Evolutionary conservation across 2,329 filamentous ascomycete genomes (phyloP).

Genomic region (Erysiphe pulchra): DNA sequence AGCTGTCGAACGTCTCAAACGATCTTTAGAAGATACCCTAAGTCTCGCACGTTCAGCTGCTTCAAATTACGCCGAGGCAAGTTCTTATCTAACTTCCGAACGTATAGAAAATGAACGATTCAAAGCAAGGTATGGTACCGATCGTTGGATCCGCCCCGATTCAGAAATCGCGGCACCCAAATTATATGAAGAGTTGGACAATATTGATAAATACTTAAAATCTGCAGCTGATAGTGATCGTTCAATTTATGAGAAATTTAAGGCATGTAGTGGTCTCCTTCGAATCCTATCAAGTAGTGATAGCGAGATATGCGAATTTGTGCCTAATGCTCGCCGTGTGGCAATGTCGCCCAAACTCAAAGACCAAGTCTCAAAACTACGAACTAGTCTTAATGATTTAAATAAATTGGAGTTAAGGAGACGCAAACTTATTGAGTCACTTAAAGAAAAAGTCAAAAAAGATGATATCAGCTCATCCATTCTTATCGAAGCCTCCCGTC

Average conservation of each 20-base stretch:
- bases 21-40: constrained; percentile 67
- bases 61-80: constrained; percentile 59
- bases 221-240: constrained; percentile 40
- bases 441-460: constrained; percentile 54
- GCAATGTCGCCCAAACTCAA: constrained; percentile 62
- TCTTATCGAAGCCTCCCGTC: constrained; percentile 52
- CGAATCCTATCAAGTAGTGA: constrained; percentile 55
- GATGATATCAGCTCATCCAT: constrained; percentile 81
- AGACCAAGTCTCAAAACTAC: constrained; percentile 48
- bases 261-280: constrained; percentile 48
- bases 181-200: constrained; percentile 18
- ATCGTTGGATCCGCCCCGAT: constrained; percentile 50
- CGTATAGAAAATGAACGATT: constrained; percentile 59
- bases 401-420: constrained; percentile 59
- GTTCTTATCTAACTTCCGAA: constrained; percentile 52
- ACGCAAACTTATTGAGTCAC: constrained; percentile 49
- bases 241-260: constrained; percentile 44
- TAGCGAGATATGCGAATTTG: constrained; percentile 60
- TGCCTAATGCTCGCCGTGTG: constrained; percentile 60
- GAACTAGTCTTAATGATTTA: constrained; percentile 64
- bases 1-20: constrained; percentile 49
- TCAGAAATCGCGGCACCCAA: constrained; percentile 37
- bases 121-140: constrained; percentile 58
- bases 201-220: constrained; percentile 72
- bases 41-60: constrained; percentile 66